phyloP scores from a whole-genome alignment of 169 alveolate genomes.

The Toxoplasma gondii region DNA sequence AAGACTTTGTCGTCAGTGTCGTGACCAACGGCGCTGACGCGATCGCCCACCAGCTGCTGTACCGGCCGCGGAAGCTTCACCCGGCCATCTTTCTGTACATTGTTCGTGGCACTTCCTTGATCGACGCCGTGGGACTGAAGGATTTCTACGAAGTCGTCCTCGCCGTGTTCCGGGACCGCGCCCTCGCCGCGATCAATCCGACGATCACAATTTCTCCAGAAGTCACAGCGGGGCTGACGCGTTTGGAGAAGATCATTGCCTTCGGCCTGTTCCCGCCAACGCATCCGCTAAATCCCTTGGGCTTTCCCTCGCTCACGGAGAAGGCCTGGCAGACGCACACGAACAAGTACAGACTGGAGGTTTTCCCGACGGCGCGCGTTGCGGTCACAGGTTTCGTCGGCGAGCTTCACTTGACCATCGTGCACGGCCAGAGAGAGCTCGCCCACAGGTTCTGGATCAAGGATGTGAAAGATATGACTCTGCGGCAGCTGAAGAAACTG shows the following conservation, averaged over 20 bases:
- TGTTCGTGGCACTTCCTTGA: neutral
- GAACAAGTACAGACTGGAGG: neutral
- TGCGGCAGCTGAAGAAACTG: neutral
- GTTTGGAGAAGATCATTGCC: neutral
- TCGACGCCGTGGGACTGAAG: neutral
- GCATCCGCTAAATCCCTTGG: conserved; percentile 5
- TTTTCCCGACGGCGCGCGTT: neutral
- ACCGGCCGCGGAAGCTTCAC: neutral
- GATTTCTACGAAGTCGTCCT: neutral
- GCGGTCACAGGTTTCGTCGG: conserved; percentile 20
- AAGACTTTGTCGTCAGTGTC: neutral
- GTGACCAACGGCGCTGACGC: conserved; percentile 4
- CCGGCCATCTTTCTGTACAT: neutral
- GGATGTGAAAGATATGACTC: neutral
- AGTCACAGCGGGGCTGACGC: neutral
- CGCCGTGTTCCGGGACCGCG: neutral
- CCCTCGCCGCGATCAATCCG: conserved; percentile 5
- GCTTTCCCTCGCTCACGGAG: neutral
- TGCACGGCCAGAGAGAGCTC: neutral
- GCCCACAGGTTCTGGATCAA: neutral
- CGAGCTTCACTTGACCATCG: neutral
- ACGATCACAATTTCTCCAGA: neutral
- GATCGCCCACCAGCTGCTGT: neutral
- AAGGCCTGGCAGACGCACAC: conserved; percentile 7
- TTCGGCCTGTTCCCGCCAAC: conserved; percentile 6